These are phyloP conservation scores for Extremus antarcticus DNA, from an alignment of 495 filamentous ascomycete species.

Conservation along the genomic window DNA sequence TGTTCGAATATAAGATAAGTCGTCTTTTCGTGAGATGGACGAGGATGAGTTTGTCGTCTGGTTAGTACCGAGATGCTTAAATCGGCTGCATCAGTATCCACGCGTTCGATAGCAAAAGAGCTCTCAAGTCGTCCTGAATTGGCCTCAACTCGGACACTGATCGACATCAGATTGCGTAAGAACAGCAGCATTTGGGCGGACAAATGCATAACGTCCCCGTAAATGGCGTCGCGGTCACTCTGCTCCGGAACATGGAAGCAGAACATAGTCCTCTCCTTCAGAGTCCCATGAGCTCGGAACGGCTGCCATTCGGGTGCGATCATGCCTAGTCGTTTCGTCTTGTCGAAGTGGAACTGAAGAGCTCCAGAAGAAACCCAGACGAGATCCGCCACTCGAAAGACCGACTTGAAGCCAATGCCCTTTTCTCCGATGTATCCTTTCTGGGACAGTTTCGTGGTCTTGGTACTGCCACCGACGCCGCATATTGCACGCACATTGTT, in stretches of 20 bases:
- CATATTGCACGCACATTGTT: constrained; percentile 17
- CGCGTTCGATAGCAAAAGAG: neutral
- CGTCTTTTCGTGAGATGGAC: neutral
- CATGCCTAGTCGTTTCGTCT: constrained; percentile 8
- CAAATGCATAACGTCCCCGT: neutral
- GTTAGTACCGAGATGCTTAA: neutral
- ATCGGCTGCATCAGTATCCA: neutral
- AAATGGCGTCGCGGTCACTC: neutral
- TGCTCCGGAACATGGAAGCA: constrained; percentile 7
- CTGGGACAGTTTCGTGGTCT: neutral
- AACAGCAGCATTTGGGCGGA: constrained; percentile 4
- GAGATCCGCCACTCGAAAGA: constrained; percentile 13
- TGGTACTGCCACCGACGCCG: constrained; percentile 11
- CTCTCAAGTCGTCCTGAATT: neutral
- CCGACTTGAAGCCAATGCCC: constrained; percentile 23
- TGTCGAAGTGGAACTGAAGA: constrained; percentile 16
- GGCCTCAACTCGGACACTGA: constrained; percentile 2
- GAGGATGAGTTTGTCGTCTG: neutral
- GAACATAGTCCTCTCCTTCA: constrained; percentile 6
- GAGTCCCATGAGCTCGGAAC: neutral
- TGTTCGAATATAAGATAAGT: neutral
- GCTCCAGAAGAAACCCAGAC: constrained; percentile 16
- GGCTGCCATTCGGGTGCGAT: constrained; percentile 9
- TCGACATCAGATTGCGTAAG: constrained; percentile 7
- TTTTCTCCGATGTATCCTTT: constrained; percentile 21